Evolutionary conservation across 805 yeast species (phyloP).

Genomic region (Lipomyces mesembrius): DNA sequence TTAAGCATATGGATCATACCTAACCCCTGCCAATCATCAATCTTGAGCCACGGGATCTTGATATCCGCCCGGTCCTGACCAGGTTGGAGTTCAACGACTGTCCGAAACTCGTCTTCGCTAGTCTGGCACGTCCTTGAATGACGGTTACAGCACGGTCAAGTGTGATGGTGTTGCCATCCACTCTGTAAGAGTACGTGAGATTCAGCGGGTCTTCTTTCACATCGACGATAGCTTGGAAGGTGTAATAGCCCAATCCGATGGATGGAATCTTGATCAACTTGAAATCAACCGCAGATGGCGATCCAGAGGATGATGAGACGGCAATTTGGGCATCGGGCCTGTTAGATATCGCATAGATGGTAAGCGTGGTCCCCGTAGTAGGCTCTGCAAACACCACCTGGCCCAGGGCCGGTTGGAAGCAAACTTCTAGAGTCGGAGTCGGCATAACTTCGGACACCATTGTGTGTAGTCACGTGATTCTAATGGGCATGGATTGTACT

Average conservation of each 20-base stretch:
- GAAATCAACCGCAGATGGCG: neutral
- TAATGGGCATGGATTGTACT: neutral
- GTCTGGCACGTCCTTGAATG: neutral
- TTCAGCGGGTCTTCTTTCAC: neutral
- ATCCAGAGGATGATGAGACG: neutral
- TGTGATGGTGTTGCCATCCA: neutral
- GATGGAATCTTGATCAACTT: neutral
- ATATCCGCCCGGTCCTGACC: neutral
- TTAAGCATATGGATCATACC: neutral
- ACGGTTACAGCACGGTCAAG: neutral
- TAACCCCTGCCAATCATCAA: constrained; percentile 7
- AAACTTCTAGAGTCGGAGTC: neutral
- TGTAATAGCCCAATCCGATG: neutral
- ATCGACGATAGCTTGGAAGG: neutral
- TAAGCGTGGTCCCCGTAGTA: neutral
- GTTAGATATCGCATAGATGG: constrained; percentile 1
- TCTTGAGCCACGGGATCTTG: neutral
- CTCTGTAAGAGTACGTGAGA: neutral
- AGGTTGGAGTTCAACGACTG: neutral
- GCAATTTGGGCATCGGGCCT: neutral
- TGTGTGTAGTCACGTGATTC: neutral
- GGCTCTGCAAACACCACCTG: neutral
- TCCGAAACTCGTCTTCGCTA: neutral
- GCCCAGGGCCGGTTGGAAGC: constrained; percentile 1
- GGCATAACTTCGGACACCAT: neutral